Base-by-base conservation (phyloP, 257 asterid genomes). In the Nicotiana obtusifolia region DNA sequence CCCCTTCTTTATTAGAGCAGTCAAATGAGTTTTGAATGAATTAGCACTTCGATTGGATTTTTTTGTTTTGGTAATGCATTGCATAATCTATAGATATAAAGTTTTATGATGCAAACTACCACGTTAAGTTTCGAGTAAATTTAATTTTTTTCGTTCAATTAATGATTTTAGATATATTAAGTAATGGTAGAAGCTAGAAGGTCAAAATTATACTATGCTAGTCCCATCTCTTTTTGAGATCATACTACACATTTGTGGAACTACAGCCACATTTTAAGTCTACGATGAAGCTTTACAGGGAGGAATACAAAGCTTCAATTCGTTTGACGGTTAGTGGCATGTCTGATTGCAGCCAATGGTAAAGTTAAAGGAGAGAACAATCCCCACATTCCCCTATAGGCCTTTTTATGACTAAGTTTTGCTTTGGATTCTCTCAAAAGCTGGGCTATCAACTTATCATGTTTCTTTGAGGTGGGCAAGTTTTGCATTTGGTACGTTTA, bases 31-130 rank as follows among this genome's bases (percentile, higher is more conserved):
- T 47, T 10, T 33, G 4, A 61, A 35, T 1, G 49, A 52, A 71
- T 73, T 1, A 52, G 28, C 71, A 61, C 68, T 20, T 53, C 64
- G 56, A 62, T 56, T 77, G 35, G 47, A 8, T 41, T 7, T 41
- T 41, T 41, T 41, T 41, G 11, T 41, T 41, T 41, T 8, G 11
- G 11, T 7, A 41, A 41, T 41, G 47, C 47, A 41, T 8, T 2
- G 54, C 26, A 24, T 64, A 57, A 35, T 66, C 67, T 68, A 64
- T 78, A 61, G 28, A 71, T 61, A 61, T 41, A 77, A 77, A 76
- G 80, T 59, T 60, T 59, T 33, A 75, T 22, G 68, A 65, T 81
- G 66, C 10, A 62, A 75, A 83, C 31, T 64, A 83, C 78, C 57
- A 53, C 2, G 60, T 78, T 65, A 64, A 28, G 49, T 35, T 64